Evolutionary conservation across 305 asterid species (phyloP).

Genomic region (Salvia sclarea): DNA sequence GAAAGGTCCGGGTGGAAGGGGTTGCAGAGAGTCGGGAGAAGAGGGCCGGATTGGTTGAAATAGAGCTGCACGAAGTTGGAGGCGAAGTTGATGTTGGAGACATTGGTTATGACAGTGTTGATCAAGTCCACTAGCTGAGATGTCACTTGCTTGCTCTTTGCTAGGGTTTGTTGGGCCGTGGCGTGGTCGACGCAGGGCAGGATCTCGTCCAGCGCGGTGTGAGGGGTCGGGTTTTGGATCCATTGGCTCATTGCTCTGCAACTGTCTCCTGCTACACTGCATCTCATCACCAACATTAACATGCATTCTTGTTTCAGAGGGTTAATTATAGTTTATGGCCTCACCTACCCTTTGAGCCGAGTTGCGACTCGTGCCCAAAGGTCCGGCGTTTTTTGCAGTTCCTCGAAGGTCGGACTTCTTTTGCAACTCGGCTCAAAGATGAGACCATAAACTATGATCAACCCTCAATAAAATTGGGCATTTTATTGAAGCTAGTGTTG

Average conservation of each 20-base stretch:
- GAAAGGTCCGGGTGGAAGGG: conserved; percentile 68
- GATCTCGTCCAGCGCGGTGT: conserved; percentile 77
- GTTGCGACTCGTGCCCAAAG: too few species aligned
- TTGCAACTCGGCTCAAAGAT: too few species aligned
- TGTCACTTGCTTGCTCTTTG: conserved; percentile 66
- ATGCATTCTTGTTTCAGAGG: too few species aligned
- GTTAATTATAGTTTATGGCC: too few species aligned
- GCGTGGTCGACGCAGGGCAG: conserved; percentile 76
- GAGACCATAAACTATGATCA: too few species aligned
- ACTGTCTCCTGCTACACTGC: conserved; percentile 71
- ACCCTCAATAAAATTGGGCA: too few species aligned
- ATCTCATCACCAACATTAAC: neutral
- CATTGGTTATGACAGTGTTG: conserved; percentile 71
- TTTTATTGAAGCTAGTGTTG: neutral
- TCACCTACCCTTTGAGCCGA: too few species aligned
- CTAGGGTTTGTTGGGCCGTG: conserved; percentile 75
- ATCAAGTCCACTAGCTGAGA: conserved; percentile 60
- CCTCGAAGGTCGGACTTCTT: too few species aligned
- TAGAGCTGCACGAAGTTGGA: conserved; percentile 64
- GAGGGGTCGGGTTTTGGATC: conserved; percentile 77
- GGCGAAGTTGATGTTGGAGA: conserved; percentile 80
- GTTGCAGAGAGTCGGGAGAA: conserved; percentile 75
- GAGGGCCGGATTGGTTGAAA: conserved; percentile 91
- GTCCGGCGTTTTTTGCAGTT: too few species aligned
- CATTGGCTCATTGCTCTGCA: conserved; percentile 88